These are phyloP conservation scores for Alternaria arbusti DNA, from an alignment of 2,329 filamentous ascomycete species.

Conservation along the genomic window DNA sequence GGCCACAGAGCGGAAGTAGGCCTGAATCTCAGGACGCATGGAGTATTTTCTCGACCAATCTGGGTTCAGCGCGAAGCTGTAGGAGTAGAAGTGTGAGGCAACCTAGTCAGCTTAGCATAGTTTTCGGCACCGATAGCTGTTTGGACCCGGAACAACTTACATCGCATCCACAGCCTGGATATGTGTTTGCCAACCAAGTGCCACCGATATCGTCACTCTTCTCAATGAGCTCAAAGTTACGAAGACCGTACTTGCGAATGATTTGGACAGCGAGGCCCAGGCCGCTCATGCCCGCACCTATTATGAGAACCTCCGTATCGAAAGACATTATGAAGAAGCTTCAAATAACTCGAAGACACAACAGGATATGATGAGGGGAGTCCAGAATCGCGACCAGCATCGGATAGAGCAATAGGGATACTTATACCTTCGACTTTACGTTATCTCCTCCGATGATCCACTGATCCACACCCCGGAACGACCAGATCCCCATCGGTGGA, in stretches of 20 bases:
- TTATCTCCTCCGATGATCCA: background rate
- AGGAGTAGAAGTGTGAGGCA: conserved; percentile 65
- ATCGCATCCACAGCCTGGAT: conserved; percentile 46
- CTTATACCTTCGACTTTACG: conserved; percentile 7
- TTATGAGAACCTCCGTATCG: conserved; percentile 57
- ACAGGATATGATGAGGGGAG: background rate
- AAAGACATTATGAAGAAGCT: conserved; percentile 34
- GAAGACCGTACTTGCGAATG: conserved; percentile 47
- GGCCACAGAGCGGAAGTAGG: conserved; percentile 56
- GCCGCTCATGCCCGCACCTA: conserved; percentile 58
- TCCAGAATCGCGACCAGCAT: background rate
- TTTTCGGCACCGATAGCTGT: background rate
- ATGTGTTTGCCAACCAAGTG: conserved; percentile 43
- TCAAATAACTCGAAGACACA: background rate
- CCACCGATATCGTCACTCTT: conserved; percentile 49
- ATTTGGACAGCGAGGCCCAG: conserved; percentile 56
- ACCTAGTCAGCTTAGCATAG: conserved; percentile 21
- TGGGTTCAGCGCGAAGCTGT: conserved; percentile 65
- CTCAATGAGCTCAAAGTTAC: conserved; percentile 54
- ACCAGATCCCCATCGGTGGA: background rate
- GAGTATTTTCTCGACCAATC: conserved; percentile 66
- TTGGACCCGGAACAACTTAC: conserved; percentile 12
- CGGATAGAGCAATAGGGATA: background rate
- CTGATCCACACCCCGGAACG: background rate
- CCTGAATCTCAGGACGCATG: conserved; percentile 61